Evolutionary conservation across 306 rosid genomes (phyloP), one percentile per base, ranked within the genome.

Genomic region (Amphicarpaea edgeworthii): DNA sequence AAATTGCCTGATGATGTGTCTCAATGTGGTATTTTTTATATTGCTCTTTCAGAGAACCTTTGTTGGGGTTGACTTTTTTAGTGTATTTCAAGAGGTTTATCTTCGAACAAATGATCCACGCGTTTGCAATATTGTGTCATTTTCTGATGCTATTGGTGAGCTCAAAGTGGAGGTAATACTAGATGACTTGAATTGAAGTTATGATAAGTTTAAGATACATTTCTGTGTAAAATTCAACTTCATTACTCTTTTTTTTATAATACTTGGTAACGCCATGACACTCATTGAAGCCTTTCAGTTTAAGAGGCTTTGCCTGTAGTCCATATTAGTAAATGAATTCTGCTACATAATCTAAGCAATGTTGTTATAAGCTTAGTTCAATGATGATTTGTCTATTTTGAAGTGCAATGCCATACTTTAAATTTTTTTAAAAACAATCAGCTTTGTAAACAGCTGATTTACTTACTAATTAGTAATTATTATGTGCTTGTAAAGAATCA

Each of bases 101-200:
- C 97, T 94, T 73, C 85, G 45, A 81, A 82, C 97, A 30, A 91
- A 85, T 78, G 98, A 94, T 81, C 96, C 93, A 8, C 94, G 97
- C 2, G 97, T 91, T 6, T 75, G 87, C 81, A 91, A 94, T 80
- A 86, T 94, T 51, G 96, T 94, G 19, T 85, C 87, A 71, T 91
- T 94, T 84, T 91, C 98, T 79, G 98, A 94, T 68, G 91, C 91
- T 77, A 82, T 91, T 16, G 98, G 98, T 77, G 97, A 94, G 86
- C 97, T 94, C n/a, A 94, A 91, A 88, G 97, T 91, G 54, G 98
- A 94, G 96, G 98, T 91, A 85, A 79, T 88, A 34, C 57, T 40
- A 67, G 51, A 47, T 75, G 49, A 74, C 30, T 73, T 75, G 15
- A 46, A 50, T 53, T 72, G 68, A 68, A 68, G 63, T 55, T 72